Percentiles rank a stretch among this genome's conserved stretches.
Evolutionary conservation across 495 filamentous ascomycete genomes (phyloP).

Genomic region (Chaetomidium leptoderma): DNA sequence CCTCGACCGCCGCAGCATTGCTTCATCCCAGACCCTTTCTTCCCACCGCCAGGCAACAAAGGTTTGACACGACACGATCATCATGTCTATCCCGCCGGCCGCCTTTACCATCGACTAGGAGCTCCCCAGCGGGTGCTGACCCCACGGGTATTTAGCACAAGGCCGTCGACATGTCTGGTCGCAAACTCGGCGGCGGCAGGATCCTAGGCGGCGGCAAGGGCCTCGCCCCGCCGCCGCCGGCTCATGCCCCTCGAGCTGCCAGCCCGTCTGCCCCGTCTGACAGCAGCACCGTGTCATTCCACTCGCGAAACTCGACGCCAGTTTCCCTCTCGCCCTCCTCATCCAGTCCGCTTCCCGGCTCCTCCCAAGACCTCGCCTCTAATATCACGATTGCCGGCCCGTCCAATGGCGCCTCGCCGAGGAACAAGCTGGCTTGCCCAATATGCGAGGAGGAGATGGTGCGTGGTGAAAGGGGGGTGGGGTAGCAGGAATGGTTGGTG

Average conservation of each 20-base stretch:
- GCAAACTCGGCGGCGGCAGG: slow-evolving; percentile 84
- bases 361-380: slow-evolving; percentile 44
- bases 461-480: slow-evolving; percentile 2
- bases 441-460: slow-evolving; percentile 98
- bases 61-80: not conserved
- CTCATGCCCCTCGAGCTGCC: slow-evolving; percentile 29
- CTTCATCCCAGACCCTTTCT: not conserved
- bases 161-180: slow-evolving; percentile 58
- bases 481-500: not conserved
- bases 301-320: slow-evolving; percentile 33
- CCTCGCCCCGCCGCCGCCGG: slow-evolving; percentile 58
- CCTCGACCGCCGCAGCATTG: not conserved
- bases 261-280: slow-evolving; percentile 50
- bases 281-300: slow-evolving; percentile 50
- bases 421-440: slow-evolving; percentile 71
- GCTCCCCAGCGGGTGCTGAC: not conserved
- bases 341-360: slow-evolving; percentile 39
- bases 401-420: slow-evolving; percentile 36
- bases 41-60: too few species aligned
- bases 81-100: not conserved
- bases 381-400: slow-evolving; percentile 47
- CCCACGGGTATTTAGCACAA: not conserved
- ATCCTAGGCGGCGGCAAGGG: slow-evolving; percentile 78
- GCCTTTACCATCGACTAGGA: not conserved
- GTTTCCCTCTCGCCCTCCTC: slow-evolving; percentile 35